Percentiles rank a stretch among this genome's conserved stretches.
Conservation (phyloP, 2,329 filamentous ascomycete genomes). For the Botrytis byssoidea region DNA sequence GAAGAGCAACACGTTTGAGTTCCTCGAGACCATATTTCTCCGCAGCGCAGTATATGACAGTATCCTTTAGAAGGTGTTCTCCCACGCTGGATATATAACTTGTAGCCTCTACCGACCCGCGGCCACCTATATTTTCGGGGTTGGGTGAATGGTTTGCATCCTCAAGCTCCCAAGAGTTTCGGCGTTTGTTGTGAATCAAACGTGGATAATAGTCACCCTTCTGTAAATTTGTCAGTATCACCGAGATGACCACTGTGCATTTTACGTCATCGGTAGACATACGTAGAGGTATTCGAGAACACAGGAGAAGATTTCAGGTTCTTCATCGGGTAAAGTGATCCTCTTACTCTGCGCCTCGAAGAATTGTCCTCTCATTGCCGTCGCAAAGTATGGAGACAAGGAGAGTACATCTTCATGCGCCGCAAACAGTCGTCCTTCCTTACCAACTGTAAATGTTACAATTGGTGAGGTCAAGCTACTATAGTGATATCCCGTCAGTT, state of each 20-base stretch:
- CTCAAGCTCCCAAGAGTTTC: slow-evolving; percentile 88
- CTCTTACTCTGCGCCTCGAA: slow-evolving; percentile 75
- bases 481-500: slow-evolving; percentile 25
- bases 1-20: slow-evolving; percentile 85
- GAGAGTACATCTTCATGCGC: slow-evolving; percentile 90
- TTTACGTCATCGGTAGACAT: slow-evolving; percentile 21
- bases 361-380: slow-evolving; percentile 69
- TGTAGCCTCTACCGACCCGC: slow-evolving; percentile 68
- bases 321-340: slow-evolving; percentile 70
- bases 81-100: slow-evolving; percentile 73
- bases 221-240: slow-evolving; percentile 22
- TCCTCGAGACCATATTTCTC: slow-evolving; percentile 89
- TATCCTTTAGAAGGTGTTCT: slow-evolving; percentile 83
- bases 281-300: slow-evolving; percentile 91
- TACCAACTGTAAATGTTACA: slow-evolving; percentile 80
- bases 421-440: slow-evolving; percentile 85
- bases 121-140: slow-evolving; percentile 55
- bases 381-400: slow-evolving; percentile 80
- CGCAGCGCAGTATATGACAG: slow-evolving; percentile 89
- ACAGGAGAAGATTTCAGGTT: slow-evolving; percentile 90
- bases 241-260: neutral
- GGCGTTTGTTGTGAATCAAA: slow-evolving; percentile 81
- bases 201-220: slow-evolving; percentile 63
- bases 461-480: slow-evolving; percentile 61
- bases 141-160: slow-evolving; percentile 59